Evolutionary conservation across 371 early-diverging fungal genomes (phyloP), one percentile per base, ranked within the genome.

Genomic region (Conidiobolus incongruus): DNA sequence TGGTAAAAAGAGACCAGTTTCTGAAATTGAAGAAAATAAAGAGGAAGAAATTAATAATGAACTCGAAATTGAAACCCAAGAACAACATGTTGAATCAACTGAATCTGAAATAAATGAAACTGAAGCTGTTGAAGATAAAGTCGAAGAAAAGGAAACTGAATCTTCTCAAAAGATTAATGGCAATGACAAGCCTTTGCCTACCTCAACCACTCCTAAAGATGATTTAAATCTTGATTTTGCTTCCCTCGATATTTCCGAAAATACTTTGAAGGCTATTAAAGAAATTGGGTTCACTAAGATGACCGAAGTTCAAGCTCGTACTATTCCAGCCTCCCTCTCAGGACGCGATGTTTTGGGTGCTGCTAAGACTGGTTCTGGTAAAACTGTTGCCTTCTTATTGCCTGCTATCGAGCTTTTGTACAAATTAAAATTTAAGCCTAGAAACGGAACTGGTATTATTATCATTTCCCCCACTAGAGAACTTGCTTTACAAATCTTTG

Each of bases 381-480:
- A 99, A 62, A 99, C 99, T 11, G 70, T 99, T 35, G 84, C 98
- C 11, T 98, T 98, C 63, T 60, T 98, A 53, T 73, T 99, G 28
- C 99, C 99, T 32, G 90, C 92, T 13, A 63, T 99, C 34, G 93
- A 97, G 54, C 52, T 88, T 45, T 63, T 97, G 23, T 65, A 69
- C 48, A 78, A 66, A 47, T 63, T 87, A 19, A 77, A 80, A 55
- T 77, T 77, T 55, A 93, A 93, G 68, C 86, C 95, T 21, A 75
- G 94, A 56, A 94, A 93, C 52, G 98, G 76, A 44, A 94, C 95
- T 0, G 95, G 95, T 43, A 81, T 87, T 17, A 60, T 97, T 39
- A 74, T 99, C 47, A 91, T 99, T 44, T 80, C 95, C 8, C 99
- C 99, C 16, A 99, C 99, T 31, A 79, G 99, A 56, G 99, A 99